These are phyloP conservation scores for Chlamydomonas sp. DNA, from an alignment of 139 green algal species.

Conservation along the genomic window DNA sequence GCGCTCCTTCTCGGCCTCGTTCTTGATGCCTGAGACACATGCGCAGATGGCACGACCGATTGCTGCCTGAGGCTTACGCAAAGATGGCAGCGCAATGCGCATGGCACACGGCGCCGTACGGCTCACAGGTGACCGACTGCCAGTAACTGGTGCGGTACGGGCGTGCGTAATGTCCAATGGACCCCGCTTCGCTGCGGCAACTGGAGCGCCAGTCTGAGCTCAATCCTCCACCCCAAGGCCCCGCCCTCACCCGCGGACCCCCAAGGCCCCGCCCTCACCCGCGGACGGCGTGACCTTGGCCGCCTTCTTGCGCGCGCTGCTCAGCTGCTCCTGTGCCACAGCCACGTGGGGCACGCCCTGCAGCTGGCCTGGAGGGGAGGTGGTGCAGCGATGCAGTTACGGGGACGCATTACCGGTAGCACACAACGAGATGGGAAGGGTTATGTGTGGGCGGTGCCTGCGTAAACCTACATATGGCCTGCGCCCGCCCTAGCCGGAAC, in stretches of 20 bases:
- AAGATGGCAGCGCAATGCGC: not conserved
- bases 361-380: slow-evolving; percentile 13
- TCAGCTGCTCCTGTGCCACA: slow-evolving; percentile 67
- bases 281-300: slow-evolving; percentile 38
- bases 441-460: too few relatives aligned
- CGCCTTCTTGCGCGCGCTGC: slow-evolving; percentile 70
- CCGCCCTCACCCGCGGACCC: not conserved
- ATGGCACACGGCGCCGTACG: not conserved
- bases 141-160: too few relatives aligned
- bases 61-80: not conserved
- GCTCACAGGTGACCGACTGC: not conserved
- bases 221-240: slow-evolving; percentile 1
- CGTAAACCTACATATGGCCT: too few relatives aligned
- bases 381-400: not conserved
- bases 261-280: not conserved
- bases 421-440: too few relatives aligned
- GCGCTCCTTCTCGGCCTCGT: slow-evolving; percentile 78
- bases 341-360: slow-evolving; percentile 28
- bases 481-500: too few relatives aligned
- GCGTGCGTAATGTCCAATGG: too few relatives aligned
- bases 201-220: too few relatives aligned
- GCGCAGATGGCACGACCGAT: too few relatives aligned
- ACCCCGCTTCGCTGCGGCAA: too few relatives aligned
- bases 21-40: slow-evolving; percentile 59
- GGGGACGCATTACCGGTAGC: too few relatives aligned